Evolutionary conservation across 257 asterid genomes (phyloP).

Genomic region (Dorcoceras hygrometricum): DNA sequence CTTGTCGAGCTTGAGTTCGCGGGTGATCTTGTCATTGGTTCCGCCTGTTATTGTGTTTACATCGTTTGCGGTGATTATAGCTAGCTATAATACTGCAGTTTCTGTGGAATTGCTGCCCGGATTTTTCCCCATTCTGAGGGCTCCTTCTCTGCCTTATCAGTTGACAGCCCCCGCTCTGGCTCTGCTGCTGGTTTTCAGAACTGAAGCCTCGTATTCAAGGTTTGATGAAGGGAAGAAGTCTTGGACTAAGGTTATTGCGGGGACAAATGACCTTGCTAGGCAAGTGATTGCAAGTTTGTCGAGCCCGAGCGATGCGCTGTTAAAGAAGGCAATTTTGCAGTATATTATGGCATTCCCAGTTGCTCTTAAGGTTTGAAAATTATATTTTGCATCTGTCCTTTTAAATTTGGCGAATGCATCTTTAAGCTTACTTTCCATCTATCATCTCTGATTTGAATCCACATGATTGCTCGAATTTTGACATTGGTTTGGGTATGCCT

Average conservation of each 20-base stretch:
- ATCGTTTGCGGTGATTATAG: conserved; percentile 59
- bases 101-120: conserved; percentile 63
- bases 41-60: conserved; percentile 89
- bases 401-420: neutral
- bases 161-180: conserved; percentile 93
- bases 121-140: conserved; percentile 62
- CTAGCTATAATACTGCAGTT: conserved; percentile 74
- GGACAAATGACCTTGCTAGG: conserved; percentile 73
- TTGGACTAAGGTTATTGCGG: conserved; percentile 74
- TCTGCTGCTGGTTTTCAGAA: conserved; percentile 81
- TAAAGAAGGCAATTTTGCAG: conserved; percentile 66
- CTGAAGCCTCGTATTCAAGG: conserved; percentile 95
- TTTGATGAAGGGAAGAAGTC: conserved; percentile 76
- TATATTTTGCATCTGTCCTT: neutral
- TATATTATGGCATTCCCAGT: conserved; percentile 87
- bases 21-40: conserved; percentile 73
- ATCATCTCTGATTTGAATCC: conserved; percentile 1
- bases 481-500: neutral
- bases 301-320: conserved; percentile 42
- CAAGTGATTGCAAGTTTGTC: conserved; percentile 69
- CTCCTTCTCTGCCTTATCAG: conserved; percentile 90
- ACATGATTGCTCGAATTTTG: neutral
- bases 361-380: conserved; percentile 68
- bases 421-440: neutral
- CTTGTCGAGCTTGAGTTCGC: conserved; percentile 56